phyloP scores from a whole-genome alignment of 75 land plant genomes.

The Gnetum montanum region DNA sequence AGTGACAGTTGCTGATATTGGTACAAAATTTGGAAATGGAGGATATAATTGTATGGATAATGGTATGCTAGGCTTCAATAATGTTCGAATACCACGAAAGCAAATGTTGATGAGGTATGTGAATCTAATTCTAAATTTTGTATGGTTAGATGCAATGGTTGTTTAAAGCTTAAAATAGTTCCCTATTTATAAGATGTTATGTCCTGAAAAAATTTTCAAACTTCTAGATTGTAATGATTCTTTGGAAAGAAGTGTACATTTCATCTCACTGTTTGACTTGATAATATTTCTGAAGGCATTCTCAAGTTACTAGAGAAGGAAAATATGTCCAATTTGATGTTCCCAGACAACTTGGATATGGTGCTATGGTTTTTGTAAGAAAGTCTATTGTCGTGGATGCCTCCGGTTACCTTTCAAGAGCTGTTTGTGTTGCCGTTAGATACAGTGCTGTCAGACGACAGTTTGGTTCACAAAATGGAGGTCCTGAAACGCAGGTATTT shows the following conservation, averaged over 20 bases:
- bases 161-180: not conserved
- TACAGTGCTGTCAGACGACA: conserved; percentile 95
- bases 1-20: conserved; percentile 94
- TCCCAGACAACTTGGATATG: conserved; percentile 84
- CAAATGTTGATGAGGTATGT: conserved; percentile 92
- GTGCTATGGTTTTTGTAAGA: conserved; percentile 97
- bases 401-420: conserved; percentile 78
- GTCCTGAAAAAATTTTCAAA: too few species aligned
- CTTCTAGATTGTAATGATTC: too few species aligned
- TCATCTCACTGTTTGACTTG: too few species aligned
- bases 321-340: conserved; percentile 69
- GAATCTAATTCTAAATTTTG: too few species aligned
- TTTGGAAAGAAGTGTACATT: too few species aligned
- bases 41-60: conserved; percentile 97
- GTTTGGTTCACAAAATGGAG: conserved; percentile 80
- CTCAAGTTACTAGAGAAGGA: conserved; percentile 84
- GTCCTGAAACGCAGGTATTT: conserved; percentile 79
- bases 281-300: conserved; percentile 51
- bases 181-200: too few species aligned
- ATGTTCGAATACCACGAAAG: conserved; percentile 89
- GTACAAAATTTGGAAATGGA: conserved; percentile 94
- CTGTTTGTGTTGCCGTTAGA: conserved; percentile 88
- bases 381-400: conserved; percentile 84
- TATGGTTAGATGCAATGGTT: not conserved
- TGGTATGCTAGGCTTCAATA: conserved; percentile 79